These are phyloP conservation scores for Peronospora belbahrii DNA, from an alignment of 352 stramenopile species.

Conservation along the genomic window DNA sequence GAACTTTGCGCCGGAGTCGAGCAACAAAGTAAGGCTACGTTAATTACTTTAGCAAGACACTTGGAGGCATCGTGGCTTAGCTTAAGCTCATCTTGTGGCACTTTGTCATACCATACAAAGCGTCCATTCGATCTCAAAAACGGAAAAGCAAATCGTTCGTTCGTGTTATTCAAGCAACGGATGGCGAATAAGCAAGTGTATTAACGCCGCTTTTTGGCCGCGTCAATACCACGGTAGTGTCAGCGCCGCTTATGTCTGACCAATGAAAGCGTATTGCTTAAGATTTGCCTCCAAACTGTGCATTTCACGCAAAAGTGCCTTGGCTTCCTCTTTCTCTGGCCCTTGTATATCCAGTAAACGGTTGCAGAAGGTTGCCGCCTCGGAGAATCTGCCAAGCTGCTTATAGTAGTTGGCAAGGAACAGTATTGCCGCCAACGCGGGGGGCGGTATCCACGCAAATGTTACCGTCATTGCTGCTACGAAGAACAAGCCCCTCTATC, in stretches of 20 bases:
- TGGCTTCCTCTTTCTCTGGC: slow-evolving; percentile 78
- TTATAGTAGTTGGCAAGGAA: slow-evolving; percentile 84
- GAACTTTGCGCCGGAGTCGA: slow-evolving; percentile 14
- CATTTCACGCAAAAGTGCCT: slow-evolving; percentile 71
- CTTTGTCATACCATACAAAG: slow-evolving; percentile 1
- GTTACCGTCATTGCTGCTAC: slow-evolving; percentile 18
- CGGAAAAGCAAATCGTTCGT: slow-evolving; percentile 10
- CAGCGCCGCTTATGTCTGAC: not conserved
- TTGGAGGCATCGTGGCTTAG: slow-evolving; percentile 20
- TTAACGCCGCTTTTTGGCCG: slow-evolving; percentile 13
- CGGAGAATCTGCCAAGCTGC: slow-evolving; percentile 42
- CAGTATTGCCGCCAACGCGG: slow-evolving; percentile 54
- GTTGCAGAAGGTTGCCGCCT: slow-evolving; percentile 69
- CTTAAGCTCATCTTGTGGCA: not conserved
- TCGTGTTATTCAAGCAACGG: slow-evolving; percentile 17
- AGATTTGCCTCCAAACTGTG: slow-evolving; percentile 47
- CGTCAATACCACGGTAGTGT: slow-evolving; percentile 4
- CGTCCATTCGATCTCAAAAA: not conserved
- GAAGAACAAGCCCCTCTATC: slow-evolving; percentile 23
- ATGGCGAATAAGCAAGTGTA: slow-evolving; percentile 19
- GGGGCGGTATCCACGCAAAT: slow-evolving; percentile 58
- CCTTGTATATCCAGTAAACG: slow-evolving; percentile 68
- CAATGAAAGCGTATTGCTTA: slow-evolving; percentile 5
- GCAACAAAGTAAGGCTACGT: slow-evolving; percentile 3
- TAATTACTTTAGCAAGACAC: slow-evolving; percentile 7